Conservation (phyloP, 2,329 filamentous ascomycete species). For the Fusarium chuoi region DNA sequence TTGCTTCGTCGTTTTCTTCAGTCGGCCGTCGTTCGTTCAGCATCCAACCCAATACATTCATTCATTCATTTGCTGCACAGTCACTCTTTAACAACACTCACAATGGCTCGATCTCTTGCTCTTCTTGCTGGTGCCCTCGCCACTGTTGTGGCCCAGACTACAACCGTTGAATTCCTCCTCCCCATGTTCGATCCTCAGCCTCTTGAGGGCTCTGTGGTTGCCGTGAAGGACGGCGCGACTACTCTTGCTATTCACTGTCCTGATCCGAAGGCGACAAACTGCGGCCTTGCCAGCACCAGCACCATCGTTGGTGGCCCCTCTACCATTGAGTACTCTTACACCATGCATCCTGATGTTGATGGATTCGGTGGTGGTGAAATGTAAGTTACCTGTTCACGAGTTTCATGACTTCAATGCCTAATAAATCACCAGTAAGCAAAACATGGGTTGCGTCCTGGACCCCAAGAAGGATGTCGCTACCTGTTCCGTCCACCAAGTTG, state of each 20-base stretch:
- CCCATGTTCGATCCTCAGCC: slow-evolving; percentile 36
- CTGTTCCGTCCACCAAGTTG: slow-evolving; percentile 34
- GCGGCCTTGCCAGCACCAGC: slow-evolving; percentile 42
- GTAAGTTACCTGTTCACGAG: slow-evolving; percentile 18
- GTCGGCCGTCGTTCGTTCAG: slow-evolving; percentile 2
- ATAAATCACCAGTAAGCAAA: slow-evolving; percentile 26
- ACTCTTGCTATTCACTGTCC: slow-evolving; percentile 47
- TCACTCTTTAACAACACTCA: slow-evolving; percentile 12
- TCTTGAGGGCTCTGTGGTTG: slow-evolving; percentile 47
- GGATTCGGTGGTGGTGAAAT: slow-evolving; percentile 19
- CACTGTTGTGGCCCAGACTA: slow-evolving; percentile 41
- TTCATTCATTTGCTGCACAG: slow-evolving; percentile 23
- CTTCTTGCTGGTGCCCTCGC: slow-evolving; percentile 39
- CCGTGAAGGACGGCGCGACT: slow-evolving; percentile 42
- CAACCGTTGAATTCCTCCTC: slow-evolving; percentile 45
- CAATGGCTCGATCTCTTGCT: slow-evolving; percentile 43
- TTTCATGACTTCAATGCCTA: neutral
- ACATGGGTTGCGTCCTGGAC: slow-evolving; percentile 42
- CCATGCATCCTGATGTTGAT: slow-evolving; percentile 5
- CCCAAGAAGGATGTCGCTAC: slow-evolving; percentile 36
- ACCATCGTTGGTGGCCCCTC: slow-evolving; percentile 40
- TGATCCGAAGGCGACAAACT: slow-evolving; percentile 34
- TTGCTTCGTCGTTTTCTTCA: neutral
- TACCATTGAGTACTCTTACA: slow-evolving; percentile 11
- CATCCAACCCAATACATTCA: slow-evolving; percentile 27